Conservation (phyloP, 306 rosid species). For the Astragalus membranaceus region DNA sequence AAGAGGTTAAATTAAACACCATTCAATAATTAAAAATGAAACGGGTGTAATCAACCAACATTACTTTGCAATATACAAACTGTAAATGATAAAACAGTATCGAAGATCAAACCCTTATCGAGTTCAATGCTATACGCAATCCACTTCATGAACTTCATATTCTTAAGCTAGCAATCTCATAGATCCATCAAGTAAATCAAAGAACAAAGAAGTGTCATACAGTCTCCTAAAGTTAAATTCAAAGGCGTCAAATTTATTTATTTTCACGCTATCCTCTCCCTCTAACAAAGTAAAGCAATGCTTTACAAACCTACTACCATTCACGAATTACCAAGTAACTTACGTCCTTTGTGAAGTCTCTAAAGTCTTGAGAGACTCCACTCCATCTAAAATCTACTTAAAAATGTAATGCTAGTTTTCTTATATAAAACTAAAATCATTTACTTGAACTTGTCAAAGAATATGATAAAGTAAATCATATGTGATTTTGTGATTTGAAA, state of each 20-base stretch:
- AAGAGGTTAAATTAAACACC: not conserved
- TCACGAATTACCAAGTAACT: not conserved
- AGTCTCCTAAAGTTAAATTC: not conserved
- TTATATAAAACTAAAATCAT: not conserved
- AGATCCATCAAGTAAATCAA: not conserved
- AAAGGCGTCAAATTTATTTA: not conserved
- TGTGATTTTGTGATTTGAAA: not conserved
- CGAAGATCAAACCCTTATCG: conserved; percentile 6
- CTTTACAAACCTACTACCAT: not conserved
- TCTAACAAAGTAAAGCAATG: not conserved
- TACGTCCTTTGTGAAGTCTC: not conserved
- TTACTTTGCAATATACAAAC: not conserved
- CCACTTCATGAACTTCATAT: not conserved
- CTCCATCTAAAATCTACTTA: not conserved
- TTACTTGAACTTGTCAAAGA: not conserved
- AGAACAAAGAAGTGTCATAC: not conserved
- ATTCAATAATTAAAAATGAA: not conserved
- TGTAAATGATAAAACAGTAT: not conserved
- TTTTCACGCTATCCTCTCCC: not conserved
- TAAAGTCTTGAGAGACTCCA: not conserved
- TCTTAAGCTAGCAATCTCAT: conserved; percentile 1
- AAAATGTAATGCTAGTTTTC: not conserved
- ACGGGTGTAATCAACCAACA: not conserved
- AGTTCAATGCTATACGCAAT: not conserved
- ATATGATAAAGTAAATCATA: not conserved